Conservation (phyloP, 176 grass and related monocot species). For the Oryza punctata region DNA sequence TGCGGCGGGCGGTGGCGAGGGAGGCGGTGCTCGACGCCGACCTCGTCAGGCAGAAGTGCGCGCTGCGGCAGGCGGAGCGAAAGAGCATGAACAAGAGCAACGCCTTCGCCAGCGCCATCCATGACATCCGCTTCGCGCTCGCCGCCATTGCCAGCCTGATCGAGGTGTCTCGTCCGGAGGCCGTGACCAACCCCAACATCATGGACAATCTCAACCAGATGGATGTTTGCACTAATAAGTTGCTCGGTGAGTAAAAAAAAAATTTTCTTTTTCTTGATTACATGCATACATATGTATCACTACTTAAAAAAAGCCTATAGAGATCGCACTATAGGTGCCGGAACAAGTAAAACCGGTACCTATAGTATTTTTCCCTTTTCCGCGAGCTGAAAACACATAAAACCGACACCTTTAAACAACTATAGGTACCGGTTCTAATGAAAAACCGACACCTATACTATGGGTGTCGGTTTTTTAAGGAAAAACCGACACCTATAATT, state of each 20-base stretch:
- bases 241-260: conserved; percentile 50
- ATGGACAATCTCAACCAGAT: conserved; percentile 55
- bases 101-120: conserved; percentile 67
- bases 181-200: conserved; percentile 30
- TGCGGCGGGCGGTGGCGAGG: conserved; percentile 11
- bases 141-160: conserved; percentile 49
- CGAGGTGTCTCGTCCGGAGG: conserved; percentile 39
- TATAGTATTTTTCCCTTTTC: no score
- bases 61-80: conserved; percentile 65
- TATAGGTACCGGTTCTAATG: no score
- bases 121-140: conserved; percentile 65
- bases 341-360: no score
- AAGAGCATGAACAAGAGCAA: conserved; percentile 95
- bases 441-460: no score
- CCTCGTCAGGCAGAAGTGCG: conserved; percentile 62
- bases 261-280: no score
- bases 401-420: no score
- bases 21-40: conserved; percentile 48
- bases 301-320: no score
- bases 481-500: no score
- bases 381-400: no score
- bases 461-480: no score
- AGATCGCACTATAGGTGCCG: no score
- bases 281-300: no score
- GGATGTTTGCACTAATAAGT: conserved; percentile 49